Conservation (phyloP, 331 rosid genomes). For the Telfairia occidentalis region DNA sequence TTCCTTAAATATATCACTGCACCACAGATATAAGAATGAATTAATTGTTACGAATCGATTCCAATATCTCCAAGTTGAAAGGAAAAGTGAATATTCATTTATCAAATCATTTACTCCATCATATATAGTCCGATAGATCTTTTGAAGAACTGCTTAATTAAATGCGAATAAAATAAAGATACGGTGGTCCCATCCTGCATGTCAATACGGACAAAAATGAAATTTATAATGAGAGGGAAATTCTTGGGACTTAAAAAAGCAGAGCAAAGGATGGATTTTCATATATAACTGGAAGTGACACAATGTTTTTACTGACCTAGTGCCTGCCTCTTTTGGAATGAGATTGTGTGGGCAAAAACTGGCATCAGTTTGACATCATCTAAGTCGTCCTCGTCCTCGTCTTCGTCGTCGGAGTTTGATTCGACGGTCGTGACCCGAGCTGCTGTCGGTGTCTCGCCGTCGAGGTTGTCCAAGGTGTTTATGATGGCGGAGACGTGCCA, state of each 20-base stretch:
- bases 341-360: conserved; percentile 49
- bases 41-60: too few species aligned
- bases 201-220: too few species aligned
- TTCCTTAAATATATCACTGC: conserved; percentile 81
- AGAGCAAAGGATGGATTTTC: background rate
- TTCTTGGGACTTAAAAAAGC: background rate
- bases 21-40: conserved; percentile 7
- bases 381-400: conserved; percentile 58
- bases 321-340: conserved; percentile 87
- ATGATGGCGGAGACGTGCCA: conserved; percentile 77
- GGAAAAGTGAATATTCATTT: too few species aligned
- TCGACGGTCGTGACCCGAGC: conserved; percentile 25
- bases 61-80: too few species aligned
- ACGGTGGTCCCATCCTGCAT: too few species aligned
- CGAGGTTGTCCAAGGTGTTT: conserved; percentile 51
- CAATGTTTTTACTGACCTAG: conserved; percentile 31
- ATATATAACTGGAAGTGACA: too few species aligned
- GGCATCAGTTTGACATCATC: conserved; percentile 54
- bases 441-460: conserved; percentile 43
- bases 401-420: conserved; percentile 44
- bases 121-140: too few species aligned
- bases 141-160: too few species aligned
- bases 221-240: too few species aligned
- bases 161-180: too few species aligned
- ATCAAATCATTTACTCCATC: too few species aligned